Conservation (phyloP, 2,329 filamentous ascomycete genomes). For the Cyphellophora europaea region DNA sequence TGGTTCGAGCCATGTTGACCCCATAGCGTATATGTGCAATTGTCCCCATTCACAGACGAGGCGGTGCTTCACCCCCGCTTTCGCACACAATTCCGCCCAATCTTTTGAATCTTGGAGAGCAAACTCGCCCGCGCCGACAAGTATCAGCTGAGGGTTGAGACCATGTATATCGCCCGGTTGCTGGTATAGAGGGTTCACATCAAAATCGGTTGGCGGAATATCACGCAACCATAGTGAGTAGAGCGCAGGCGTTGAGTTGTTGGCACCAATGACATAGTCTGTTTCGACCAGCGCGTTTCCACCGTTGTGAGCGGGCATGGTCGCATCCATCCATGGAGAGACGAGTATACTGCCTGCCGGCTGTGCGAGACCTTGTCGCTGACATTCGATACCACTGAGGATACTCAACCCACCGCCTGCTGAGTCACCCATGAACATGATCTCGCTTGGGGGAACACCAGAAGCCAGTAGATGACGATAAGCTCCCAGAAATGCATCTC, state of each 20-base stretch:
- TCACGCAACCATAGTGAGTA: slow-evolving; percentile 2
- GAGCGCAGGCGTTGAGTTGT: slow-evolving; percentile 1
- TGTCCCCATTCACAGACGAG: too few relatives aligned
- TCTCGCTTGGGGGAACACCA: slow-evolving; percentile 56
- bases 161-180: too few relatives aligned
- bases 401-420: slow-evolving; percentile 76
- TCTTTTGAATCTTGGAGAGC: too few relatives aligned
- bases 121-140: too few relatives aligned
- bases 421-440: slow-evolving; percentile 83
- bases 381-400: slow-evolving; percentile 35
- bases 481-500: slow-evolving; percentile 4
- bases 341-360: slow-evolving; percentile 84
- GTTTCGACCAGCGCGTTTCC: slow-evolving; percentile 6
- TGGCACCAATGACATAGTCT: slow-evolving; percentile 7
- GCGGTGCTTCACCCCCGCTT: too few relatives aligned
- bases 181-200: slow-evolving; percentile 6
- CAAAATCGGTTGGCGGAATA: slow-evolving; percentile 1
- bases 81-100: too few relatives aligned
- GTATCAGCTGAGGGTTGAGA: too few relatives aligned
- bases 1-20: too few relatives aligned
- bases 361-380: slow-evolving; percentile 40
- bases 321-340: slow-evolving; percentile 91
- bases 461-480: slow-evolving; percentile 3
- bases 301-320: slow-evolving; percentile 23
- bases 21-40: too few relatives aligned